Percentiles rank a stretch among this genome's conserved stretches.
Evolutionary conservation across 2,329 filamentous ascomycete species (phyloP).

Genomic region (Nakataea oryzae): DNA sequence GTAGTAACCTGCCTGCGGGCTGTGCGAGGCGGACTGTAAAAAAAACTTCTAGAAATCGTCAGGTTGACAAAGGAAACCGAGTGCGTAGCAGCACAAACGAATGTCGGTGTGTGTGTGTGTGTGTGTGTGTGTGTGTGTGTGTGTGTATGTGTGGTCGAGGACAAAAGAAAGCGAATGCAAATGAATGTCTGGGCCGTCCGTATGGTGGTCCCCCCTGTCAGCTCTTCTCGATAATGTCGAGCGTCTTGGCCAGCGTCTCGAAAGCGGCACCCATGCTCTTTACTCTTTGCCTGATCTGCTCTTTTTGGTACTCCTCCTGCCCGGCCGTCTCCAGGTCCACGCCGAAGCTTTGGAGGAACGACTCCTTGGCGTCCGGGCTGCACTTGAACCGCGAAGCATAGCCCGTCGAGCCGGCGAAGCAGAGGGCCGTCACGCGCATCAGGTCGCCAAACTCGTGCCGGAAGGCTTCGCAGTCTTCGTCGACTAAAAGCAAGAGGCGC

Average conservation of each 20-base stretch:
- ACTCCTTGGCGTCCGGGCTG: neutral
- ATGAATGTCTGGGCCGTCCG: neutral
- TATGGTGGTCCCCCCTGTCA: neutral
- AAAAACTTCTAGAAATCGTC: neutral
- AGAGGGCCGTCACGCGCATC: neutral
- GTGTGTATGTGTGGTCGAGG: no score
- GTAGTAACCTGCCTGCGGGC: neutral
- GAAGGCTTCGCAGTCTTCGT: neutral
- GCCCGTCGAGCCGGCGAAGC: neutral
- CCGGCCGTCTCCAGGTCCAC: neutral
- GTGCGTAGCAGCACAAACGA: no score
- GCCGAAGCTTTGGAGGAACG: neutral
- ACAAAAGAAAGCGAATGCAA: neutral
- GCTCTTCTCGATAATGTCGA: neutral
- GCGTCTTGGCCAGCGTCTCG: neutral
- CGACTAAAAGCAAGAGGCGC: neutral
- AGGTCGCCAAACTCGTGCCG: neutral
- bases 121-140: no score
- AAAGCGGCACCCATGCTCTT: neutral
- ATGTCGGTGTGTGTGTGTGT: no score
- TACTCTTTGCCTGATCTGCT: neutral
- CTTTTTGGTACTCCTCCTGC: neutral
- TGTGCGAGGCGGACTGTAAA: no score
- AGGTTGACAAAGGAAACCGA: neutral
- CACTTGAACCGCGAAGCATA: neutral